Conservation (phyloP, 2,329 filamentous ascomycete genomes). For the Cercospora sp. region DNA sequence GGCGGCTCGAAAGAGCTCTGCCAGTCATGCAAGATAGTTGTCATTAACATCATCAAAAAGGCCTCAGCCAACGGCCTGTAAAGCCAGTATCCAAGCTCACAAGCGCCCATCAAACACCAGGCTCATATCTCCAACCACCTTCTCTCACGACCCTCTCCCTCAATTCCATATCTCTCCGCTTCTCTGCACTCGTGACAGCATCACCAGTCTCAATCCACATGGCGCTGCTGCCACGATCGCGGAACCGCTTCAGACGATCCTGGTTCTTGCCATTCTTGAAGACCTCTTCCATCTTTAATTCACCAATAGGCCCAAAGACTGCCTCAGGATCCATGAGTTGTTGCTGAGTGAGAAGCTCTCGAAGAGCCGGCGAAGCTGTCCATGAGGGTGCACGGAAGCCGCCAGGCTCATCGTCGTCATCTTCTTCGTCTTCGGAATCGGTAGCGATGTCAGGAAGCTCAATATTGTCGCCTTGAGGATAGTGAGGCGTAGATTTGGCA, state of each 20-base stretch:
- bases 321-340: slow-evolving; percentile 80
- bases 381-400: slow-evolving; percentile 71
- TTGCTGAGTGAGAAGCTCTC: slow-evolving; percentile 72
- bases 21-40: background rate
- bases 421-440: slow-evolving; percentile 85
- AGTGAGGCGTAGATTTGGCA: slow-evolving; percentile 75
- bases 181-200: slow-evolving; percentile 81
- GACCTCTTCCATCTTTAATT: slow-evolving; percentile 93
- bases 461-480: slow-evolving; percentile 85
- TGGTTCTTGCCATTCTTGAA: slow-evolving; percentile 76
- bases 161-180: slow-evolving; percentile 74
- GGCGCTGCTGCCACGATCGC: slow-evolving; percentile 86
- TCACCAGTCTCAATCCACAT: slow-evolving; percentile 81
- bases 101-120: slow-evolving; percentile 16
- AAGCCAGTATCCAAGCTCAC: background rate
- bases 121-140: slow-evolving; percentile 75
- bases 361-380: slow-evolving; percentile 84
- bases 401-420: slow-evolving; percentile 48
- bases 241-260: slow-evolving; percentile 81
- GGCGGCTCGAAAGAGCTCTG: background rate
- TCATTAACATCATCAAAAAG: background rate
- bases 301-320: slow-evolving; percentile 85
- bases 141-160: slow-evolving; percentile 77
- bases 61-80: background rate
- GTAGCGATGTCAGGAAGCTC: slow-evolving; percentile 93